Evolutionary conservation across 305 asterid species (phyloP), one percentile per base, ranked within the genome.

Genomic region (Fraxinus greggii): DNA sequence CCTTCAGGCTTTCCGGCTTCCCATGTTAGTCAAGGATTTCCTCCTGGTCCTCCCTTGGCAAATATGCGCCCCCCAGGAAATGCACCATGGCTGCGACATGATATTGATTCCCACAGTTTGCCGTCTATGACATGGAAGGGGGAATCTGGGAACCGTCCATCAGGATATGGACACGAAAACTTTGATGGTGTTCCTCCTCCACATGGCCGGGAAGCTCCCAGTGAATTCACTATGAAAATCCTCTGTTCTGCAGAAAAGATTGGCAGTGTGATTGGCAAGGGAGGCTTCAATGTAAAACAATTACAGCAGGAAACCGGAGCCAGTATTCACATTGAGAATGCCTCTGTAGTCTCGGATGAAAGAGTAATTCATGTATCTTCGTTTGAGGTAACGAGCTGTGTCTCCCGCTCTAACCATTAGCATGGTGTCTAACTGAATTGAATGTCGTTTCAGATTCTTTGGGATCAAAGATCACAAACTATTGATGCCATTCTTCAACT

Each of bases 231-330:
- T 48, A 82, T 94, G 82, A 92, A 94, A 87, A 87, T 94, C 84
- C 85, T 94, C 67, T 94, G 97, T 88, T 84, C 93, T 23, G 88
- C 92, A 76, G 92, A 89, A 72, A 94, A 86, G 88, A 90, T 94
- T 85, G 97, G 97, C 67, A 90, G 94, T 75, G 97, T 94, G 80
- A 94, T 92, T 84, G 98, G 98, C 78, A 93, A 90, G 88, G 95
- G 97, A 78, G 98, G 97, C 84, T 65, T 80, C 80, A 88, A 90
- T 88, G 92, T 92, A 83, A 92, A 85, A 87, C 92, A 90, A 83
- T 79, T 94, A 76, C 90, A 94, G 89, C 90, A 86, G 81, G 97
- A 92, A 76, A 93, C 95, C 4, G 95, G 95, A 89, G 91, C 93
- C 72, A 89, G 88, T 69, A 90, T 94, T 77, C 89, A 86, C 82